These are phyloP conservation scores for Ogataea ganodermae DNA, from an alignment of 805 yeast genomes.

Conservation along the genomic window DNA sequence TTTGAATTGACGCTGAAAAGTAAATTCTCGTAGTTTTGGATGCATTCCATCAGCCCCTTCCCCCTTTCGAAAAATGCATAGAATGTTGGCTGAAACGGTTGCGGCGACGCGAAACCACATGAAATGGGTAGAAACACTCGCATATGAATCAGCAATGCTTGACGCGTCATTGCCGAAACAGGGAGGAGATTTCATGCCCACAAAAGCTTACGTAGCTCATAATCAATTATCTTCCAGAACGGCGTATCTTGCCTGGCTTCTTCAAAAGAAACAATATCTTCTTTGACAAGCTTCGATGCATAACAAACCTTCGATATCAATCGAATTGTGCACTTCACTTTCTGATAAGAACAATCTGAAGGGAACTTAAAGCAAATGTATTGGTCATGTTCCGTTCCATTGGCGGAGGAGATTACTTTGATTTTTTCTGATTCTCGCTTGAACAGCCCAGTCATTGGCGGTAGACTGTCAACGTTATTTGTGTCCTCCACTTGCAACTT, in stretches of 20 bases:
- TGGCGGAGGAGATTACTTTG: not conserved
- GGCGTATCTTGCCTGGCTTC: constrained; percentile 39
- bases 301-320: constrained; percentile 24
- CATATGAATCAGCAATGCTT: not conserved
- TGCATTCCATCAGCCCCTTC: not conserved
- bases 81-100: not conserved
- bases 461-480: not conserved
- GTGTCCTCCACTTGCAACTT: constrained; percentile 5
- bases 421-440: not conserved
- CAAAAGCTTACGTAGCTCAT: constrained; percentile 39
- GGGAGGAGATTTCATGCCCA: constrained; percentile 33
- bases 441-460: constrained; percentile 3
- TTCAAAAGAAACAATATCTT: constrained; percentile 37
- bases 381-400: not conserved
- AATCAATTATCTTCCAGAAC: constrained; percentile 37
- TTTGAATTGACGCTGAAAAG: too few relatives aligned
- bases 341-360: constrained; percentile 13
- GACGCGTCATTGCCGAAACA: not conserved
- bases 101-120: not conserved
- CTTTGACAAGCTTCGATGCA: constrained; percentile 27
- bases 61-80: not conserved
- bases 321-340: constrained; percentile 18
- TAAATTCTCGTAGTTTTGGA: not conserved
- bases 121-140: not conserved
- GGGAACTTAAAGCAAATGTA: constrained; percentile 24